Conservation (phyloP, 768 basidiomycete species). For the Panaeolus cyanescens region DNA sequence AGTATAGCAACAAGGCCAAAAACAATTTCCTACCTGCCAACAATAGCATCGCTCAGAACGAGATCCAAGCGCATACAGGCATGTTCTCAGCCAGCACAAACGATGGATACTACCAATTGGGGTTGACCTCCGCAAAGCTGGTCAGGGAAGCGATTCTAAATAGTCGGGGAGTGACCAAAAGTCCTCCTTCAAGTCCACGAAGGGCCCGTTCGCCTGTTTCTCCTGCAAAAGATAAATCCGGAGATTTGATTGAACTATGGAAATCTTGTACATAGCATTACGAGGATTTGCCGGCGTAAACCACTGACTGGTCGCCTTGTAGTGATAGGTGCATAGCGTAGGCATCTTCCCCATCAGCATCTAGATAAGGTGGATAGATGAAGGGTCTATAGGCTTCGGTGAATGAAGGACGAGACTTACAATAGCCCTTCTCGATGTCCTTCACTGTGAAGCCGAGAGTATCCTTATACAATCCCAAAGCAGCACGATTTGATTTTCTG, state of each 20-base stretch:
- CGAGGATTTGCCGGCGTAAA: not conserved
- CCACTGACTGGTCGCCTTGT: conserved; percentile 20
- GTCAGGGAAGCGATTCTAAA: conserved; percentile 58
- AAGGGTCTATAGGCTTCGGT: not conserved
- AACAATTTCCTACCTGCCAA: conserved; percentile 61
- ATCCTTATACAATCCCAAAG: conserved; percentile 85
- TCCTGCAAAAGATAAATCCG: conserved; percentile 7
- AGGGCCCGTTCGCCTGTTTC: conserved; percentile 4
- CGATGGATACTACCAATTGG: conserved; percentile 89
- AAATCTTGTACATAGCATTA: conserved; percentile 1
- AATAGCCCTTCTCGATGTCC: conserved; percentile 90
- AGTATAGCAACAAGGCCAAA: conserved; percentile 44
- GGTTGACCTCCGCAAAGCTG: conserved; percentile 61
- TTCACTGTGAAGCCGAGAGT: conserved; percentile 89
- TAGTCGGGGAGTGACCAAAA: conserved; percentile 21
- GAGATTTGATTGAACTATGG: conserved; percentile 15
- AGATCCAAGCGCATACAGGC: conserved; percentile 82
- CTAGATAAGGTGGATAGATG: conserved; percentile 37
- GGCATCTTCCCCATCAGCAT: conserved; percentile 94
- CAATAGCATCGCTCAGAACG: conserved; percentile 72
- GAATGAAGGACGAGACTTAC: conserved; percentile 41
- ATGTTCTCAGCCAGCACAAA: conserved; percentile 86
- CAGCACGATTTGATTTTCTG: conserved; percentile 93
- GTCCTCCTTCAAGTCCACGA: not conserved
- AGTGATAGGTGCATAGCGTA: conserved; percentile 85